Base-by-base conservation (phyloP, 2,329 filamentous ascomycete genomes). In the Coleophoma eucalyptorum region DNA sequence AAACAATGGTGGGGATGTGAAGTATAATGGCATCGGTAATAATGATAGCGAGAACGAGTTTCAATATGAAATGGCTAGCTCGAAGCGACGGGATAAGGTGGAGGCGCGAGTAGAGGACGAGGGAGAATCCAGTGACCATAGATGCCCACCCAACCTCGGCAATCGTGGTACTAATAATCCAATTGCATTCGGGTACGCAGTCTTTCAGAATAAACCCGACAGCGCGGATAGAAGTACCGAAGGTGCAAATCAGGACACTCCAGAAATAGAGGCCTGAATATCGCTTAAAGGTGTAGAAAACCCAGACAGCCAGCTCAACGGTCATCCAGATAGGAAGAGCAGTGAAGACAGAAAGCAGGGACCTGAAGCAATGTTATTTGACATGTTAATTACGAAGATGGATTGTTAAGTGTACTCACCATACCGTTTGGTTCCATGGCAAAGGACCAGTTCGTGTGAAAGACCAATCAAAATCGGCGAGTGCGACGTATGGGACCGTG, bases 121-220 rank as follows among this genome's bases (percentile, higher is more conserved):
- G 54, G 1, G 70, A 70, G 58, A 75, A 72, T 13, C 73, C 73
- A 2, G 43, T 32, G 7, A 46, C 31, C n/a, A 33, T 46, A 13
- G 43, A 32, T n/a, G 34, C 31, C 43, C 43, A 46, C 15, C 46
- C 46, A 13, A 48, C 16, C 12, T 44, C 34, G 41, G 32, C 19
- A 11, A 50, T 46, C 7, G 32, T 38, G 19, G 33, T 37, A 16
- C 26, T 35, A 40, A 38, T 31, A 8, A 45, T 26, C 21, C 18
- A 26, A 42, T 45, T 19, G 21, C 21, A 31, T 5, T 16, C 20
- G 18, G 21, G 19, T 12, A 26, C 41, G 33, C 49, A 55, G 35
- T 78, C 65, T 55, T 76, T 77, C 49, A 76, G 62, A 35, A 76
- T 52, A 55, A 78, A 78, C 2, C 75, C 77, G 1, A 72, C 56